A percentile compares a stretch with the other conserved stretches of the same genome.
Evolutionary conservation across 441 rosid genomes (phyloP).

Genomic region (Macaranga tanarius): DNA sequence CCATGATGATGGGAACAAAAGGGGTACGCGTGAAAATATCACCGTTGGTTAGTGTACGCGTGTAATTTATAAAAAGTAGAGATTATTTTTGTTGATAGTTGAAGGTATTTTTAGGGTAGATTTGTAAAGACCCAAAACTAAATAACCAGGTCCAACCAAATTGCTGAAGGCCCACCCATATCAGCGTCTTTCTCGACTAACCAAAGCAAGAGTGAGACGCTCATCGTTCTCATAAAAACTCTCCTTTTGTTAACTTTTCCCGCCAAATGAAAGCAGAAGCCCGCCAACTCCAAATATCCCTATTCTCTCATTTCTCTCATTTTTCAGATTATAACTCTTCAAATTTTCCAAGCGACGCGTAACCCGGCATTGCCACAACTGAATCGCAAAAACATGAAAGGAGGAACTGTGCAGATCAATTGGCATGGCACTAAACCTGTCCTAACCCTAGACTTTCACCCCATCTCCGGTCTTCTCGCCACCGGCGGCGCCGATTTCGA

Average conservation of each 20-base stretch:
- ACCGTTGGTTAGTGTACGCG: no score
- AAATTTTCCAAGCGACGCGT: not conserved
- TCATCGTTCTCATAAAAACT: no score
- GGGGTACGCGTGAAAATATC: no score
- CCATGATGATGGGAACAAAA: no score
- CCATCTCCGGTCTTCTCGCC: constrained; percentile 78
- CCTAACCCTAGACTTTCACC: constrained; percentile 82
- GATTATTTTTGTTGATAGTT: no score
- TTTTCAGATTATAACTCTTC: not conserved
- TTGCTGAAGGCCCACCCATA: no score
- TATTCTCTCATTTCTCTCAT: not conserved
- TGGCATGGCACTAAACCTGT: constrained; percentile 93
- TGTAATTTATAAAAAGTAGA: no score
- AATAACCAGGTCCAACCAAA: no score
- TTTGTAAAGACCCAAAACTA: no score
- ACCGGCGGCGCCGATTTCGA: constrained; percentile 95
- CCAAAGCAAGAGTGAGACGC: no score
- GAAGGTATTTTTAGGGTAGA: no score
- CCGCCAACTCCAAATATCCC: constrained; percentile 32
- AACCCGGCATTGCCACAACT: not conserved
- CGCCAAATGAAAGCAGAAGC: constrained; percentile 30
- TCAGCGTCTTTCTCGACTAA: no score
- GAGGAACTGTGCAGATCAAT: constrained; percentile 84
- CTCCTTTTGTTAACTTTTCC: constrained; percentile 25
- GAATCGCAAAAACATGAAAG: constrained; percentile 46